Percentiles rank a stretch among this genome's conserved stretches.
These are phyloP conservation scores for Plasmodium relictum DNA, from an alignment of 169 alveolate species.

Conservation along the genomic window DNA sequence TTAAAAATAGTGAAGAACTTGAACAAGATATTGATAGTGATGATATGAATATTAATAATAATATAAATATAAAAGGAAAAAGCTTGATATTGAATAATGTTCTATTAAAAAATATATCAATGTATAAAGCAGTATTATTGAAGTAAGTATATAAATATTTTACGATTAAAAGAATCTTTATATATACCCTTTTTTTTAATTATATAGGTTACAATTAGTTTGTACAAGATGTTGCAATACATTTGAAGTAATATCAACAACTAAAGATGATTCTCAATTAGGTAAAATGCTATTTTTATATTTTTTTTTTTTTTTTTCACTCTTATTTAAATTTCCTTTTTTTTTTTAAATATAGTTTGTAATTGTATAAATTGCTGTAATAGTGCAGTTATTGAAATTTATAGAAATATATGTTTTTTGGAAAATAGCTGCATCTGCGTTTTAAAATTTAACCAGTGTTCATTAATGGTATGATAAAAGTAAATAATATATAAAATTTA, in stretches of 20 bases:
- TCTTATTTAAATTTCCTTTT: neutral
- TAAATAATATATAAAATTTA: conserved; percentile 1
- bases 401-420: conserved; percentile 67
- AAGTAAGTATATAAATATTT: conserved; percentile 30
- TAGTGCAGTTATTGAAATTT: conserved; percentile 48
- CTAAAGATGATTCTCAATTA: conserved; percentile 51
- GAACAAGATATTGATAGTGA: conserved; percentile 74
- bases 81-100: conserved; percentile 28
- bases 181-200: conserved; percentile 2
- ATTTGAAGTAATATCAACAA: conserved; percentile 57
- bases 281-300: conserved; percentile 26
- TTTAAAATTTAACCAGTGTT: conserved; percentile 68
- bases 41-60: conserved; percentile 65
- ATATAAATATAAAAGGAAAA: conserved; percentile 52
- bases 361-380: conserved; percentile 48
- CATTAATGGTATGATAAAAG: conserved; percentile 57
- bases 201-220: conserved; percentile 48
- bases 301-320: neutral
- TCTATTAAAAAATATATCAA: conserved; percentile 50
- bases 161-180: neutral
- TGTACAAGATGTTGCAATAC: conserved; percentile 69
- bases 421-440: conserved; percentile 55
- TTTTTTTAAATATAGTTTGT: conserved; percentile 29
- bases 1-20: conserved; percentile 16
- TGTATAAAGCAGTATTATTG: conserved; percentile 46